Evolutionary conservation across 2,329 filamentous ascomycete genomes (phyloP).

Genomic region (Passalora sequoiae): DNA sequence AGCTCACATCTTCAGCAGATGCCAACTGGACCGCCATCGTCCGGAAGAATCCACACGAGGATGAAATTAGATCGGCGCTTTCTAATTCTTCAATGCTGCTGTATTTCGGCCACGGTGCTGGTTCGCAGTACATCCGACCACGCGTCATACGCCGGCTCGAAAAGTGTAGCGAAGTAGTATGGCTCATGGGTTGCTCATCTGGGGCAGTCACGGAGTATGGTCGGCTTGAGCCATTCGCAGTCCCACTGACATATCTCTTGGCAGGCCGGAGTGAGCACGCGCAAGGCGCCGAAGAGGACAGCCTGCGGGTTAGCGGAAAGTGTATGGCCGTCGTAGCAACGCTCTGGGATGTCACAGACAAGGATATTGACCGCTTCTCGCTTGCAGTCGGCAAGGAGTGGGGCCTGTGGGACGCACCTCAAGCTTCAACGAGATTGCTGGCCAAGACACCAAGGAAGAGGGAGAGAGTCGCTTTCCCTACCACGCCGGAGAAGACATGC

Average conservation of each 20-base stretch:
- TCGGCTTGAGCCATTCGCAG: conserved; percentile 85
- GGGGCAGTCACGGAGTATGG: conserved; percentile 74
- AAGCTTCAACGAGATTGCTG: conserved; percentile 18
- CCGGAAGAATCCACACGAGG: conserved; percentile 65
- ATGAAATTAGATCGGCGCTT: conserved; percentile 68
- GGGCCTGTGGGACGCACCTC: conserved; percentile 57
- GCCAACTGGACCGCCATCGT: conserved; percentile 63
- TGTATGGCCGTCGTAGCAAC: conserved; percentile 77
- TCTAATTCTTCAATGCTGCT: conserved; percentile 66
- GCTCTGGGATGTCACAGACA: conserved; percentile 96
- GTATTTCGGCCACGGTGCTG: conserved; percentile 95
- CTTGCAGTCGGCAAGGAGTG: conserved; percentile 74
- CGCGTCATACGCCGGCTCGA: conserved; percentile 70
- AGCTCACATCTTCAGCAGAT: conserved; percentile 26
- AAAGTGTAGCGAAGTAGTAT: conserved; percentile 47
- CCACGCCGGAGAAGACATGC: conserved; percentile 27
- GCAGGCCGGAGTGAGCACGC: conserved; percentile 54
- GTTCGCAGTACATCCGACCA: conserved; percentile 86
- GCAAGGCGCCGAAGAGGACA: background rate
- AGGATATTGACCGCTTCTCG: conserved; percentile 92
- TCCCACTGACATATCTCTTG: conserved; percentile 85
- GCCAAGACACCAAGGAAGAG: conserved; percentile 30
- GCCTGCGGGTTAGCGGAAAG: conserved; percentile 9
- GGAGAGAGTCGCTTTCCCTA: conserved; percentile 19
- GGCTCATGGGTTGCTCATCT: conserved; percentile 93